Evolutionary conservation across 192 early-diverging fungal species (phyloP), one percentile per base, ranked within the genome.

Genomic region (Pilobolus umbonatus): DNA sequence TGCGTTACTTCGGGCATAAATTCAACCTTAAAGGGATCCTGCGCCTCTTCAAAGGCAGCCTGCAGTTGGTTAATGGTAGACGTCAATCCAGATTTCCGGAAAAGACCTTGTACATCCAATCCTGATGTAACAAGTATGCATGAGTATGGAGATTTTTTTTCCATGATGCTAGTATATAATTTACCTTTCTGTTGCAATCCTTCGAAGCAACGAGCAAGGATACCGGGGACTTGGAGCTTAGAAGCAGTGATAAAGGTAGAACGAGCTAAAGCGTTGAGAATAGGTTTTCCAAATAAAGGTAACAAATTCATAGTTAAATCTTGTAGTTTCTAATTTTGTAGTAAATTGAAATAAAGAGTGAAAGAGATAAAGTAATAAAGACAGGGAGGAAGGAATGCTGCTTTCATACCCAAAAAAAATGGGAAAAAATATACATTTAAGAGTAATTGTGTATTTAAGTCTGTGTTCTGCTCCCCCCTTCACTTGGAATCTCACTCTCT

Each of bases 161-260:
- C n/a, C 25, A 24, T 52, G 3, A 22, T 54, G 12, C 25, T 46
- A 9, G 21, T 22, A 2, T 22, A 22, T 25, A 17, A 25, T 34
- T 53, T 54, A 54, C 52, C 52, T 54, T 34, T 38, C 12, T 22
- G 11, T 38, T 54, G 19, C 38, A 54, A 35, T 54, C 38, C 52
- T 12, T 54, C 19, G 38, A 54, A 54, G 12, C 28, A 34, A n/a
- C 32, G 19, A 22, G 52, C 34, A 7, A 54, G 26, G 19, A 54
- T 21, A 5, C 31, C 52, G 17, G 52, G 52, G 15, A 54, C 25
- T 0, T 14, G 19, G 24, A 35, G 35, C 12, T 35, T 35, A 14
- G 31, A 32, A n/a, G 32, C 8, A 38, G 52, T 54, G 11, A 21
- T 54, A 36, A 35, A 22, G n/a, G 34, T 54, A 10, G 31, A 54